These are phyloP conservation scores for Paraconiothyrium brasiliense DNA, from an alignment of 2,329 filamentous ascomycete species.

Conservation along the genomic window DNA sequence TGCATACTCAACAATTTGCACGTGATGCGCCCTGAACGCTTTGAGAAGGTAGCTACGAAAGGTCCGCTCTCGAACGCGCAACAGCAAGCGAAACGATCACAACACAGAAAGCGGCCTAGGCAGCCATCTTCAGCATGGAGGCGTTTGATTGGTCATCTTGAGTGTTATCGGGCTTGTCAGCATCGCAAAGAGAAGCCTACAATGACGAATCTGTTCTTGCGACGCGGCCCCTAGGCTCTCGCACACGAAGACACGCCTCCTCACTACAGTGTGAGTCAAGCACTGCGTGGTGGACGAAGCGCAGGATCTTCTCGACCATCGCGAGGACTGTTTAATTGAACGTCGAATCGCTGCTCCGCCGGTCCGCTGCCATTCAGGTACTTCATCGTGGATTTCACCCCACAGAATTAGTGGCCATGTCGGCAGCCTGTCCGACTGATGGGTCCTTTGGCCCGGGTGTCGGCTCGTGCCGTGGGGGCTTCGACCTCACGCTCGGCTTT, in stretches of 20 bases:
- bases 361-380: constrained; percentile 5
- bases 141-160: not conserved
- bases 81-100: not conserved
- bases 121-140: not conserved
- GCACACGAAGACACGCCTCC: constrained; percentile 5
- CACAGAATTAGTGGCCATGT: constrained; percentile 22
- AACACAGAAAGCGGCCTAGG: not conserved
- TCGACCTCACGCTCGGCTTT: constrained; percentile 41
- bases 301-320: constrained; percentile 4
- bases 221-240: constrained; percentile 4
- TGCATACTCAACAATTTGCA: not conserved
- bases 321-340: constrained; percentile 21
- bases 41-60: not conserved
- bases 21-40: not conserved
- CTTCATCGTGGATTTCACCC: not conserved
- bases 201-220: not conserved
- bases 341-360: constrained; percentile 3
- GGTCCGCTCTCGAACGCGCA: constrained; percentile 1
- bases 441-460: constrained; percentile 32
- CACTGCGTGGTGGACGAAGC: not conserved
- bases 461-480: constrained; percentile 35
- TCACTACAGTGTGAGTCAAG: not conserved
- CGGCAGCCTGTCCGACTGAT: constrained; percentile 29
- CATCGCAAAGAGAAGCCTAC: constrained; percentile 1
- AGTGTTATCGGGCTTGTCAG: constrained; percentile 5